These are phyloP conservation scores for Sphenostylis stenocarpa DNA, from an alignment of 306 rosid genomes.

Conservation along the genomic window DNA sequence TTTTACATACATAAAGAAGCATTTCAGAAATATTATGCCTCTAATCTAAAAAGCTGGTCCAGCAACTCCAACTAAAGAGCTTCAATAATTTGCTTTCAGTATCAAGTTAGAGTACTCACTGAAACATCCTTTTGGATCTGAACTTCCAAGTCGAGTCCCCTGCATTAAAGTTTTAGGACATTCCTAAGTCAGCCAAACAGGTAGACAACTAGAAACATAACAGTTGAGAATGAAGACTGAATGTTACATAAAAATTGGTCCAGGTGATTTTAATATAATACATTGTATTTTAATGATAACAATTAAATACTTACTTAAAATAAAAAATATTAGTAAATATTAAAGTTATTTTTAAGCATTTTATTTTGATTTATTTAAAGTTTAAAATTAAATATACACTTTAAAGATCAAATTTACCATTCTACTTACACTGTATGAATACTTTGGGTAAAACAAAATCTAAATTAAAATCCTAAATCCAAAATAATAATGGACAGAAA, in stretches of 20 bases:
- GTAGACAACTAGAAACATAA: conserved; percentile 12
- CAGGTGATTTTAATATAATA: too few species aligned
- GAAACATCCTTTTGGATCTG: conserved; percentile 99
- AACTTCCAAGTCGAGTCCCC: conserved; percentile 99
- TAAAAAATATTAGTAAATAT: too few species aligned
- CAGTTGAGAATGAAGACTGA: conserved; percentile 23
- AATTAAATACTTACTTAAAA: too few species aligned
- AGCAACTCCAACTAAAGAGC: conserved; percentile 18
- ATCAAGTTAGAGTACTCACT: conserved; percentile 60
- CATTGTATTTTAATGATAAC: too few species aligned
- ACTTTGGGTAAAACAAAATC: too few species aligned
- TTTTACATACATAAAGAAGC: not conserved
- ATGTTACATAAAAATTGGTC: not conserved
- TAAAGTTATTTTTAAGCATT: too few species aligned
- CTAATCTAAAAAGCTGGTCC: not conserved
- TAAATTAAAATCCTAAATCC: too few species aligned
- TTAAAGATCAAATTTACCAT: too few species aligned
- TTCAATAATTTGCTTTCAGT: conserved; percentile 32
- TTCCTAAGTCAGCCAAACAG: conserved; percentile 31
- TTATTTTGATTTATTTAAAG: too few species aligned
- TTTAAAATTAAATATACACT: too few species aligned
- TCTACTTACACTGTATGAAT: too few species aligned
- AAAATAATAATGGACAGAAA: not conserved
- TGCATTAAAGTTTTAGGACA: conserved; percentile 51
- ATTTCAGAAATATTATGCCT: conserved; percentile 4